Evolutionary conservation across 129 eudicot species (phyloP).

Genomic region (Ambrosia artemisiifolia): DNA sequence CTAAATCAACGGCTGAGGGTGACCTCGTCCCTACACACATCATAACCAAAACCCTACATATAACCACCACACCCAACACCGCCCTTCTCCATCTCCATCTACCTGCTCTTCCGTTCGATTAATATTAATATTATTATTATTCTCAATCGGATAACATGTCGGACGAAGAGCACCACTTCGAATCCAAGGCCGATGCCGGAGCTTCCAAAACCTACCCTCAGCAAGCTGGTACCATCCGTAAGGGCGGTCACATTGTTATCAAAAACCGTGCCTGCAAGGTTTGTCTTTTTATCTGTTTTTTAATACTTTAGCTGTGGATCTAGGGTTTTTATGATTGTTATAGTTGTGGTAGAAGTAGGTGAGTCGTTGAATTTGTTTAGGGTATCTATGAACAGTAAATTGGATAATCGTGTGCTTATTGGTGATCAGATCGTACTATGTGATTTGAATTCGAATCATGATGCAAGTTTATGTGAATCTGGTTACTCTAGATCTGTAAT

Average conservation of each 20-base stretch:
- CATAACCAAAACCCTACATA: conserved; percentile 25
- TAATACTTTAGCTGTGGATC: too few relatives aligned
- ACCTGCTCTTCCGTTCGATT: conserved; percentile 7
- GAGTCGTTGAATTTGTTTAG: too few relatives aligned
- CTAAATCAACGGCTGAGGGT: conserved; percentile 19
- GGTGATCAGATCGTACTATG: neutral
- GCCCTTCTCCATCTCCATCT: conserved; percentile 4
- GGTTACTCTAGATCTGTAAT: neutral
- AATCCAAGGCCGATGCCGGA: conserved; percentile 53
- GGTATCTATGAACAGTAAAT: neutral
- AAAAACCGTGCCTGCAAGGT: conserved; percentile 55
- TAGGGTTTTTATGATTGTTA: too few relatives aligned
- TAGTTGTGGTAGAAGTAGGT: too few relatives aligned
- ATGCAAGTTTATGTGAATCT: neutral
- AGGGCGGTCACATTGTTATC: conserved; percentile 42
- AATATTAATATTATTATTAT: neutral
- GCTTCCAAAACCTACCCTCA: conserved; percentile 52
- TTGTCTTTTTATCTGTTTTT: neutral
- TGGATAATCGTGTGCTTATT: neutral
- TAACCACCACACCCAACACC: conserved; percentile 18
- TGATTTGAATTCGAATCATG: neutral
- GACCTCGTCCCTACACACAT: conserved; percentile 21
- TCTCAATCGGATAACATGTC: conserved; percentile 28
- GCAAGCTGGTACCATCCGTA: conserved; percentile 52
- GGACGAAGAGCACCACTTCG: conserved; percentile 61